Evolutionary conservation across 2,329 filamentous ascomycete genomes (phyloP).

Genomic region (Microsporum audouinii): DNA sequence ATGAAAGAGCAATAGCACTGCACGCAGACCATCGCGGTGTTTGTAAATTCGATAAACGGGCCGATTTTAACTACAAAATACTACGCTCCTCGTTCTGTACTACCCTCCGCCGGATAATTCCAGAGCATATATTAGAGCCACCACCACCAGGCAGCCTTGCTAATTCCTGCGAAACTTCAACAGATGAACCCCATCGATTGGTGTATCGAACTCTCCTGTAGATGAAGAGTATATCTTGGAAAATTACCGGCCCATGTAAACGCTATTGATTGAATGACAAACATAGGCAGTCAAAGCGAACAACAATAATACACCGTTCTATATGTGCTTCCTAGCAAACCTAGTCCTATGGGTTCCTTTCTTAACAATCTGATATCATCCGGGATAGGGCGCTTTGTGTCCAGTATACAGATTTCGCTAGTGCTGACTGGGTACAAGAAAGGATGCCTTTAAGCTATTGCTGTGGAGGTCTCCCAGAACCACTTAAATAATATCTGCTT

Average conservation of each 20-base stretch:
- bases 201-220: slow-evolving; percentile 16
- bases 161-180: background rate
- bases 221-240: slow-evolving; percentile 19
- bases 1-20: background rate
- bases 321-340: no score
- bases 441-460: no score
- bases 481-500: no score
- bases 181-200: background rate
- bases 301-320: no score
- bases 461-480: no score
- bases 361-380: no score
- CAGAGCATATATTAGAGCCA: slow-evolving; percentile 2
- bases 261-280: slow-evolving; percentile 15
- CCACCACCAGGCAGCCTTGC: background rate
- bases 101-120: slow-evolving; percentile 19
- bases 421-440: no score
- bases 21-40: background rate
- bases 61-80: slow-evolving; percentile 25
- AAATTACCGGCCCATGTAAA: slow-evolving; percentile 21
- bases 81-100: slow-evolving; percentile 24
- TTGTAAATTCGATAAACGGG: background rate
- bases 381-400: no score
- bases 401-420: no score
- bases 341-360: no score
- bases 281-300: background rate